phyloP scores from a whole-genome alignment of 306 rosid species.

The Erythrophleum fordii region DNA sequence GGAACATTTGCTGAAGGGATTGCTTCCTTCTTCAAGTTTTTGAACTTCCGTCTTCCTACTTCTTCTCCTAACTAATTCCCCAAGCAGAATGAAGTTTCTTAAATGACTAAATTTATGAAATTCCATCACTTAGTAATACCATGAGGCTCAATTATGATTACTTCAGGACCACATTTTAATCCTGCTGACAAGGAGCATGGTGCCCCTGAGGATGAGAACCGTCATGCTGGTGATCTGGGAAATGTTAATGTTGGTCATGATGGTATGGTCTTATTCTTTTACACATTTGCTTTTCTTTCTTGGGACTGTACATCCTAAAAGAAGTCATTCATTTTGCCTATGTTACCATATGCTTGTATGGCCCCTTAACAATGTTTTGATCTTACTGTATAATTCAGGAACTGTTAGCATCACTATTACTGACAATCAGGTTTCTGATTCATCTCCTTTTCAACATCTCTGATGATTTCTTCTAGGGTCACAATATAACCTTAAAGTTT shows the following conservation, averaged over 20 bases:
- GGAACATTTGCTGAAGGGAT: constrained; percentile 1
- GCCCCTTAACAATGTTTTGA: constrained; percentile 35
- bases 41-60: neutral
- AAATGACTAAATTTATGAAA: neutral
- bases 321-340: neutral
- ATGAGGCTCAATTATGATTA: neutral
- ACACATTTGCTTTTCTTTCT: neutral
- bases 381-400: constrained; percentile 61
- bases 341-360: constrained; percentile 12
- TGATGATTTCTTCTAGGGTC: constrained; percentile 2
- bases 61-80: neutral
- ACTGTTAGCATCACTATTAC: constrained; percentile 60
- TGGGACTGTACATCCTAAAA: neutral
- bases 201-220: constrained; percentile 76
- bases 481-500: neutral
- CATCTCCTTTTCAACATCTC: constrained; percentile 3
- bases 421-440: constrained; percentile 73
- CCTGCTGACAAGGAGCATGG: constrained; percentile 86
- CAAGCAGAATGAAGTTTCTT: constrained; percentile 5
- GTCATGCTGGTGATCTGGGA: constrained; percentile 99
- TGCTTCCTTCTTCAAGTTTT: neutral
- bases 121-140: neutral
- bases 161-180: constrained; percentile 84
- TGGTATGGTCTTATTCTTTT: constrained; percentile 55
- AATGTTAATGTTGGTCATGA: constrained; percentile 79